Base-by-base conservation (phyloP, 208 protist species). In the Porcisia deanei region DNA sequence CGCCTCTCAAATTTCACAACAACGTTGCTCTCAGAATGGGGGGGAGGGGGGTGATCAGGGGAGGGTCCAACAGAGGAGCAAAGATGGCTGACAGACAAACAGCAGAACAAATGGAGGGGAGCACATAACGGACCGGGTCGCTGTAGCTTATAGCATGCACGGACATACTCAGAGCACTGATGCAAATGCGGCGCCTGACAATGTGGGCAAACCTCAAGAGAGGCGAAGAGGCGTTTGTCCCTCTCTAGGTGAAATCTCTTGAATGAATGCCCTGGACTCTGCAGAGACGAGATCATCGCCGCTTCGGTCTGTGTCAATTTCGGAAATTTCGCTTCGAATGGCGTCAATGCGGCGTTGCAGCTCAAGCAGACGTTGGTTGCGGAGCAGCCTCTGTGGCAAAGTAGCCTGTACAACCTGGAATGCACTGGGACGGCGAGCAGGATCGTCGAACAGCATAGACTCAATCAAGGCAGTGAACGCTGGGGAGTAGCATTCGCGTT, bases 371-470 rank as follows among this genome's bases (percentile, higher is more conserved):
- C 45, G 55, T 9, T 55, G 2, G 41, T 74, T 60, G 49, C 43
- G 41, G 0, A 20, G 14, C 25, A 82, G 73, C 30, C 71, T 73
- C 18, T 77, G 65, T 18, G 77, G 77, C 47, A 82, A 22, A 37
- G 77, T 82, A 8, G 72, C 77, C 70, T 77, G 77, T 65, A 76
- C 84, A 53, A 91, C 81, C 14, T 78, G 78, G 61, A 91, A 88
- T 1, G 87, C 79, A n/a, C 77, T 79, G 1, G 87, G 87, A 20
- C 87, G 75, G 55, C 78, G 58, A 47, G 60, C 61, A 57, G 87
- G 76, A 37, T 87, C 70, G 58, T 75, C 76, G 12, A 58, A 66
- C 22, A 83, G 58, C 84, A 91, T 91, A 18, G 79, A 84, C 63
- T 78, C 75, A 53, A 91, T 75, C 7, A 92, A 53, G 4, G 73